Conservation (phyloP, 2,329 filamentous ascomycete species). For the Aspergillus sp. region DNA sequence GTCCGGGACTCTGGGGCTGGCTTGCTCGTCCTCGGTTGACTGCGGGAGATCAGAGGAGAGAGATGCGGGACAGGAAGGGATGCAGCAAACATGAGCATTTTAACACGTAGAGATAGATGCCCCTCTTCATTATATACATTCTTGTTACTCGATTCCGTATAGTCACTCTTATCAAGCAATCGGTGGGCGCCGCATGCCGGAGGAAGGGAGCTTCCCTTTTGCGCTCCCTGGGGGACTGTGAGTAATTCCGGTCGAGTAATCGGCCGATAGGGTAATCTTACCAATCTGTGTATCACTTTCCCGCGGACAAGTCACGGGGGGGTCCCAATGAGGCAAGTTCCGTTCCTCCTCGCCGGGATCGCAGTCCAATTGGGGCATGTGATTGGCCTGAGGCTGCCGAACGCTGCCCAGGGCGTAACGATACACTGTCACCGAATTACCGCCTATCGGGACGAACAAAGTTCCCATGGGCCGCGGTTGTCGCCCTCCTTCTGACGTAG, state of each 20-base stretch:
- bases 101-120: too few relatives aligned
- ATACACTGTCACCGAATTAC: not conserved
- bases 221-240: not conserved
- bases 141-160: not conserved
- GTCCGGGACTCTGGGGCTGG: not conserved
- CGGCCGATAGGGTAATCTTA: slow-evolving; percentile 13
- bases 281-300: slow-evolving; percentile 10
- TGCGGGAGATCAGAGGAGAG: too few relatives aligned
- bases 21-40: too few relatives aligned
- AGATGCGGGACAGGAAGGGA: too few relatives aligned
- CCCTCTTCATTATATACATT: too few relatives aligned
- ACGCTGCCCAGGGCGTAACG: slow-evolving; percentile 10
- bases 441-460: slow-evolving; percentile 1
- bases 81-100: too few relatives aligned
- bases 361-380: not conserved
- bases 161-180: not conserved
- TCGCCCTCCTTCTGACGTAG: slow-evolving; percentile 19
- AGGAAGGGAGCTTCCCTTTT: not conserved
- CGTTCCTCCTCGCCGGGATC: slow-evolving; percentile 14
- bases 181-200: slow-evolving; percentile 1
- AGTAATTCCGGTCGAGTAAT: slow-evolving; percentile 1
- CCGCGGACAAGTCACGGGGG: slow-evolving; percentile 25
- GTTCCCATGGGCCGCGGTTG: slow-evolving; percentile 25
- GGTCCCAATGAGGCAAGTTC: slow-evolving; percentile 8
- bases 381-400: slow-evolving; percentile 5